Percentiles rank a stretch among this genome's conserved stretches.
Evolutionary conservation across 225 moss, liverwort and hornwort genomes (phyloP).

Genomic region (Antitrichia curtipendula): DNA sequence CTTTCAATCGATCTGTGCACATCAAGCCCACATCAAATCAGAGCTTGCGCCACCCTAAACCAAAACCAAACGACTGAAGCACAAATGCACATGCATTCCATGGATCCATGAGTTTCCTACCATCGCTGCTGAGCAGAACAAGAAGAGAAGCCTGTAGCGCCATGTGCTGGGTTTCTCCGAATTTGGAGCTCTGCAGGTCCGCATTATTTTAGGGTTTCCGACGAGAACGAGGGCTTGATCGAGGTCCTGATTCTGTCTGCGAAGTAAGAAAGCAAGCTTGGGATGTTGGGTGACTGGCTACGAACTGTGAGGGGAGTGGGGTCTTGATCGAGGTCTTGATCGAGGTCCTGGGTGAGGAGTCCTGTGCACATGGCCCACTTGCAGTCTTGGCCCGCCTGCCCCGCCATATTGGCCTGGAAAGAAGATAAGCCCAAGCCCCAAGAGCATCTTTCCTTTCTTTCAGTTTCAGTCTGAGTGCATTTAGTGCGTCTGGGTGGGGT

Average conservation of each 20-base stretch:
- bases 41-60: background rate
- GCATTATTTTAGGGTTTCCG: background rate
- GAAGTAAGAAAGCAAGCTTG: too few relatives aligned
- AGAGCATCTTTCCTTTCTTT: background rate
- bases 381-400: background rate
- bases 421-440: background rate
- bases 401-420: too few relatives aligned
- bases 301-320: background rate
- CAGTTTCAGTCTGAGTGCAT: too few relatives aligned
- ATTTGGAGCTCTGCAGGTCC: background rate
- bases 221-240: background rate
- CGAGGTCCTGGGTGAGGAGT: background rate
- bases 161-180: background rate
- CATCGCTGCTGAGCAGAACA: background rate
- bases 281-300: background rate
- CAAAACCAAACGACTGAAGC: background rate
- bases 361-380: background rate
- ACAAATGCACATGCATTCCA: background rate
- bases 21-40: background rate
- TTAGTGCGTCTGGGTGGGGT: background rate
- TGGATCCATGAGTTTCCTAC: background rate
- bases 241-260: background rate
- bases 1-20: background rate
- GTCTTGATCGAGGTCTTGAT: background rate
- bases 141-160: background rate